phyloP scores from a whole-genome alignment of 345 rosid genomes.

The Aegle marmelos region DNA sequence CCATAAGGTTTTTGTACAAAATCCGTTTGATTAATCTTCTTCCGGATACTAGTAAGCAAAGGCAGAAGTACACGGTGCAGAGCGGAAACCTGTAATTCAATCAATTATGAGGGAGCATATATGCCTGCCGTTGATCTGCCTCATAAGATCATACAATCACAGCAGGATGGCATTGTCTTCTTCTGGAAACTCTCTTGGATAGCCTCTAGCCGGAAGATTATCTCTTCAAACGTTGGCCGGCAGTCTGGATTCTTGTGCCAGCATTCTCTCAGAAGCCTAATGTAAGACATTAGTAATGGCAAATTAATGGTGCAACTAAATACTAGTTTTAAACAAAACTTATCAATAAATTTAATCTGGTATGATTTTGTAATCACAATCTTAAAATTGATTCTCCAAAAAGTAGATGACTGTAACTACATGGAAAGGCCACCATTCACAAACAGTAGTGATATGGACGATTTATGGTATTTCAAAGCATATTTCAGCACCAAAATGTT shows the following conservation, averaged over 20 bases:
- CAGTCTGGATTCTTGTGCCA: slow-evolving; percentile 68
- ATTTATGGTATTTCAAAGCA: not conserved
- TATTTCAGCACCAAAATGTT: not conserved
- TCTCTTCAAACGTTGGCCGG: slow-evolving; percentile 60
- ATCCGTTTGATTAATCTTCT: not conserved
- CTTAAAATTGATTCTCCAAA: not conserved
- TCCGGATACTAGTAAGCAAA: not conserved
- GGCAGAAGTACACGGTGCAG: not conserved
- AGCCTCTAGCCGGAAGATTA: slow-evolving; percentile 45
- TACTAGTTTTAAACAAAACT: not conserved
- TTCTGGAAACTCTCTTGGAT: slow-evolving; percentile 31
- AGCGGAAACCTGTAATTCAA: not conserved
- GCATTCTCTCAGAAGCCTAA: slow-evolving; percentile 58
- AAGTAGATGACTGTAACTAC: not conserved
- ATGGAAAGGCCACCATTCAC: not conserved
- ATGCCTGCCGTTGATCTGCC: not conserved
- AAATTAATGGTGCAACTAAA: not conserved
- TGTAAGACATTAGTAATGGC: not conserved
- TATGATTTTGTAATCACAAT: not conserved
- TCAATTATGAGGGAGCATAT: not conserved
- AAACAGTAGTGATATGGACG: not conserved
- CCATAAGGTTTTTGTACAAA: not conserved
- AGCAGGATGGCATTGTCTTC: slow-evolving; percentile 15
- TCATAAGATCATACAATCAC: slow-evolving; percentile 36
- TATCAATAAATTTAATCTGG: not conserved